These are phyloP conservation scores for Opeltia flavorubescens DNA, from an alignment of 495 filamentous ascomycete species.

Conservation along the genomic window DNA sequence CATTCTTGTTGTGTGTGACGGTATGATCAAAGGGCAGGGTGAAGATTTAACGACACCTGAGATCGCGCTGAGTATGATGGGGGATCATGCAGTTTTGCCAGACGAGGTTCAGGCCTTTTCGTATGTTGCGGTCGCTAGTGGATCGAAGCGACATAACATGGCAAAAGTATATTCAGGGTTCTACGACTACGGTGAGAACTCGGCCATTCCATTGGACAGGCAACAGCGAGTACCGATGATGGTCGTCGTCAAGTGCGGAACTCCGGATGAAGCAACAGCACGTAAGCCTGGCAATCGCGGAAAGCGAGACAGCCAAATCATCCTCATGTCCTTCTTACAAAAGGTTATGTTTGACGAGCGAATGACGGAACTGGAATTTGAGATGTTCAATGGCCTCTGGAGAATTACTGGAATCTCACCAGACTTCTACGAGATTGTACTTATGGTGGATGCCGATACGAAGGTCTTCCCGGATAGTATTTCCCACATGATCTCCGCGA, in stretches of 20 bases:
- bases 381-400: slow-evolving; percentile 99
- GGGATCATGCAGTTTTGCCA: slow-evolving; percentile 64
- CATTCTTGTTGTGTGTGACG: slow-evolving; percentile 92
- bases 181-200: slow-evolving; percentile 85
- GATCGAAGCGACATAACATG: slow-evolving; percentile 98
- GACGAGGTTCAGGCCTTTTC: slow-evolving; percentile 79
- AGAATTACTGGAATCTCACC: slow-evolving; percentile 95
- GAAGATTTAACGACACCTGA: slow-evolving; percentile 83
- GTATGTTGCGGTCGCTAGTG: slow-evolving; percentile 92
- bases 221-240: slow-evolving; percentile 99
- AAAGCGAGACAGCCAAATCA: slow-evolving; percentile 97
- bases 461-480: slow-evolving; percentile 97
- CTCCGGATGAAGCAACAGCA: slow-evolving; percentile 65
- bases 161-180: slow-evolving; percentile 96
- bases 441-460: slow-evolving; percentile 99
- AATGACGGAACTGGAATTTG: slow-evolving; percentile 99
- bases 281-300: slow-evolving; percentile 92
- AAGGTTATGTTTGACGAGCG: slow-evolving; percentile 99
- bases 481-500: slow-evolving; percentile 96
- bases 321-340: slow-evolving; percentile 97
- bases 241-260: slow-evolving; percentile 90
- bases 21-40: slow-evolving; percentile 92
- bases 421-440: slow-evolving; percentile 91
- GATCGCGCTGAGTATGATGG: slow-evolving; percentile 85
- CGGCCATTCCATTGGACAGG: slow-evolving; percentile 65